A percentile compares a stretch with the other conserved stretches of the same genome.
These are phyloP conservation scores for Cicer arietinum DNA, from an alignment of 306 rosid species.

Conservation along the genomic window DNA sequence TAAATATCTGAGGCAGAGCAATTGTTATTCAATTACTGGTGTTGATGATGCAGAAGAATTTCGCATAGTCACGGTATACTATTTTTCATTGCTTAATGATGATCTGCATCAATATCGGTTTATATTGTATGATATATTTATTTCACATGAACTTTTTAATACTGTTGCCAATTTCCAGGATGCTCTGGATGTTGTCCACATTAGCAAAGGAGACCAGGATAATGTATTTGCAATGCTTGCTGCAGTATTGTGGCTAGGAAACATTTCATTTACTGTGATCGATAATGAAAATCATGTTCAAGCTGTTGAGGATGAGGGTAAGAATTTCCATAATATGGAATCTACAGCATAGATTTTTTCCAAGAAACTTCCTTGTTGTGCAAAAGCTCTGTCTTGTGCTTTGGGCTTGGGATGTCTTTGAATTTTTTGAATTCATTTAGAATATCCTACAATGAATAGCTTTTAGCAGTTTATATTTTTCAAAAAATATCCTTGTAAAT, in stretches of 20 bases:
- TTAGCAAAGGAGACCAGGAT: conserved; percentile 83
- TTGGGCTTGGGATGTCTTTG: conserved; percentile 23
- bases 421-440: not conserved
- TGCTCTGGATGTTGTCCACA: conserved; percentile 92
- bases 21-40: conserved; percentile 76
- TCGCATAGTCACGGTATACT: conserved; percentile 69
- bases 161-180: conserved; percentile 62
- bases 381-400: conserved; percentile 34
- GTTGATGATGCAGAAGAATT: conserved; percentile 92
- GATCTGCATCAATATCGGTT: conserved; percentile 35
- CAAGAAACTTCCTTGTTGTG: conserved; percentile 8
- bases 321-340: conserved; percentile 34
- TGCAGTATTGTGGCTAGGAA: conserved; percentile 98
- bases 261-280: conserved; percentile 74
- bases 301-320: conserved; percentile 87
- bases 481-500: not conserved
- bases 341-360: not conserved
- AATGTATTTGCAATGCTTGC: conserved; percentile 98
- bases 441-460: conserved; percentile 21
- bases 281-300: conserved; percentile 97
- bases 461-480: conserved; percentile 25
- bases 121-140: not conserved
- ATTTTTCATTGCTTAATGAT: conserved; percentile 32
- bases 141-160: conserved; percentile 41
- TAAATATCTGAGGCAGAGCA: conserved; percentile 86